phyloP scores from a whole-genome alignment of 345 rosid species.

The Dovyalis caffra region DNA sequence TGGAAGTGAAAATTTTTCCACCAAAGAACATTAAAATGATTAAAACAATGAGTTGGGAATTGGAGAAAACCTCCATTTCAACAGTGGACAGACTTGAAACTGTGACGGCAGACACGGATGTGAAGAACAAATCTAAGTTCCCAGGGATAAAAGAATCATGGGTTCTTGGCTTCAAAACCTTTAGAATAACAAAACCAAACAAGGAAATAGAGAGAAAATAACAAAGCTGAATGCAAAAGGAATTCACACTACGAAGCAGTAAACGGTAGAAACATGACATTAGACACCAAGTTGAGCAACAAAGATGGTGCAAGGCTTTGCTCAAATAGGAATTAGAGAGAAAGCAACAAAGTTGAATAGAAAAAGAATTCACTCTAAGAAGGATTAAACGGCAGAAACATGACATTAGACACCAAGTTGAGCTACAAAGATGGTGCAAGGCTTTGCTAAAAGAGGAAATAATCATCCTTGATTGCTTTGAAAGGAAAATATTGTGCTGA shows the following conservation, averaged over 20 bases:
- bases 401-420: neutral
- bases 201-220: too few species aligned
- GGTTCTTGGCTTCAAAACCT: slow-evolving; percentile 33
- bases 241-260: too few species aligned
- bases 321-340: neutral
- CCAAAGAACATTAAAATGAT: slow-evolving; percentile 53
- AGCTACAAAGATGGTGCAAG: neutral
- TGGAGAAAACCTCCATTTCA: too few species aligned
- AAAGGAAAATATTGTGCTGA: too few species aligned
- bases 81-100: slow-evolving; percentile 83
- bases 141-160: slow-evolving; percentile 22
- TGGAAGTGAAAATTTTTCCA: slow-evolving; percentile 48
- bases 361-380: slow-evolving; percentile 2
- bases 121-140: slow-evolving; percentile 61
- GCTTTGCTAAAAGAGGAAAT: neutral
- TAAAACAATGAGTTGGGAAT: slow-evolving; percentile 50
- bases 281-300: too few species aligned
- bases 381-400: neutral
- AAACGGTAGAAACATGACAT: too few species aligned
- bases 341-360: slow-evolving; percentile 13
- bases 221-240: too few species aligned
- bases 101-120: slow-evolving; percentile 60
- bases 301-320: too few species aligned
- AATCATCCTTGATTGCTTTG: neutral
- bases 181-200: too few species aligned